Conservation (phyloP, 2,329 filamentous ascomycete genomes). For the Diaporthe sp. region DNA sequence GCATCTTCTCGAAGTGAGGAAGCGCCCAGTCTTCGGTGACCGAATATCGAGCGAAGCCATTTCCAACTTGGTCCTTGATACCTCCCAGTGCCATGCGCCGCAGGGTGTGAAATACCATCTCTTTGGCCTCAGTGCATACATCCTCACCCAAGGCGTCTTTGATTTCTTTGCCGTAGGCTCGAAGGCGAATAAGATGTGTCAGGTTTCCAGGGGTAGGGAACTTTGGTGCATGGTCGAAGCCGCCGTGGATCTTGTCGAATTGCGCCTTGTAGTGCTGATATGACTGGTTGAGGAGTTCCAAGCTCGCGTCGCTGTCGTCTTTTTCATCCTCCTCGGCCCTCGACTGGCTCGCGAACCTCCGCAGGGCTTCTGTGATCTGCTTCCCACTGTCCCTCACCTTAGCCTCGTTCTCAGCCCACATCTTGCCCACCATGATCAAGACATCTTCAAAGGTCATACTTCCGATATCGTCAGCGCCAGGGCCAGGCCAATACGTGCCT, state of each 20-base stretch:
- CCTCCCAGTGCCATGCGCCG: slow-evolving; percentile 73
- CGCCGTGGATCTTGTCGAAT: slow-evolving; percentile 80
- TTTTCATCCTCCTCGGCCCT: slow-evolving; percentile 52
- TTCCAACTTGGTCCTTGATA: slow-evolving; percentile 64
- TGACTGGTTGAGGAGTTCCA: slow-evolving; percentile 88
- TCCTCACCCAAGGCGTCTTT: slow-evolving; percentile 64
- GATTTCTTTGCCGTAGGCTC: slow-evolving; percentile 71
- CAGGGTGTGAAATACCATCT: slow-evolving; percentile 83
- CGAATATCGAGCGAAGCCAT: slow-evolving; percentile 77
- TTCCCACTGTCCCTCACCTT: slow-evolving; percentile 28
- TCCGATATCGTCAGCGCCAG: slow-evolving; percentile 61
- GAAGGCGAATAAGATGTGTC: slow-evolving; percentile 80
- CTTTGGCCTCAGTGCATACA: slow-evolving; percentile 78
- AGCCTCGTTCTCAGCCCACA: slow-evolving; percentile 25
- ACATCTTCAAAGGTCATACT: slow-evolving; percentile 58
- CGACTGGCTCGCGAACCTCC: slow-evolving; percentile 52
- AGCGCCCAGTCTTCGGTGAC: slow-evolving; percentile 90
- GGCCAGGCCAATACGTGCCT: slow-evolving; percentile 91
- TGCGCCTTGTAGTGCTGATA: slow-evolving; percentile 81
- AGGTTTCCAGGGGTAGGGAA: slow-evolving; percentile 88
- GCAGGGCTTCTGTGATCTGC: slow-evolving; percentile 31
- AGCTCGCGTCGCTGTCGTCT: slow-evolving; percentile 75
- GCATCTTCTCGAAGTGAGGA: slow-evolving; percentile 94
- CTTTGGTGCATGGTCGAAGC: slow-evolving; percentile 85
- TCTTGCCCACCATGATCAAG: slow-evolving; percentile 20